These are phyloP conservation scores for Crithidia bombi DNA, from an alignment of 208 protist species.

Conservation along the genomic window DNA sequence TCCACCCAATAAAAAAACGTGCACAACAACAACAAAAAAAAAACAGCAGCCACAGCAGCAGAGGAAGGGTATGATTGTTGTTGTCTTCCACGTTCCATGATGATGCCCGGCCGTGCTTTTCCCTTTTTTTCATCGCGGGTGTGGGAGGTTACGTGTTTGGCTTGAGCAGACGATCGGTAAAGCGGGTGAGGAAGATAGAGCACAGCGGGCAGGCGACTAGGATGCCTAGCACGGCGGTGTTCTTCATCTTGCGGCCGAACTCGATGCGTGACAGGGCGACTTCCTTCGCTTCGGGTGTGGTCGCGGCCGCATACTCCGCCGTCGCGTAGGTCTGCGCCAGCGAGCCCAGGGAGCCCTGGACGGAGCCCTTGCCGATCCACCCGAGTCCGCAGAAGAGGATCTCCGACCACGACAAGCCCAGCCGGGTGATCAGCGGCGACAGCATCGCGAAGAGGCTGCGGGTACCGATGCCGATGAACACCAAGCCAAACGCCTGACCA, in stretches of 20 bases:
- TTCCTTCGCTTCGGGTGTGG: slow-evolving; percentile 31
- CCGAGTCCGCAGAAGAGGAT: slow-evolving; percentile 57
- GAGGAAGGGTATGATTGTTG: too few species aligned
- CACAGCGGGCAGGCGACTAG: slow-evolving; percentile 64
- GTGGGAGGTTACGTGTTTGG: slow-evolving; percentile 40
- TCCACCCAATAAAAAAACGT: too few species aligned
- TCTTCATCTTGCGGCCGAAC: slow-evolving; percentile 51
- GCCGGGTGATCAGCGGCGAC: slow-evolving; percentile 37
- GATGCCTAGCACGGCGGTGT: slow-evolving; percentile 51
- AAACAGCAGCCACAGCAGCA: too few species aligned
- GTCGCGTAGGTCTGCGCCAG: slow-evolving; percentile 40
- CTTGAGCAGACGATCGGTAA: slow-evolving; percentile 44
- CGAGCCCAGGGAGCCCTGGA: slow-evolving; percentile 48
- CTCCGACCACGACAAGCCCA: slow-evolving; percentile 48
- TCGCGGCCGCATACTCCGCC: slow-evolving; percentile 27
- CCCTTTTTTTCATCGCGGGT: neutral
- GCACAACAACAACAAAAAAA: too few species aligned
- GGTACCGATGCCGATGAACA: slow-evolving; percentile 49
- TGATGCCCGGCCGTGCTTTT: too few species aligned
- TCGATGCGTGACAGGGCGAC: slow-evolving; percentile 22
- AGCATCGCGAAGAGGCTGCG: slow-evolving; percentile 46
- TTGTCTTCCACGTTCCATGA: too few species aligned
- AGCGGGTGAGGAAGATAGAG: slow-evolving; percentile 50
- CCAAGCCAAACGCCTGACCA: slow-evolving; percentile 39
- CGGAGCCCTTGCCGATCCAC: slow-evolving; percentile 61